These are phyloP conservation scores for Teratosphaeria nubilosa DNA, from an alignment of 2,329 filamentous ascomycete species.

Conservation along the genomic window DNA sequence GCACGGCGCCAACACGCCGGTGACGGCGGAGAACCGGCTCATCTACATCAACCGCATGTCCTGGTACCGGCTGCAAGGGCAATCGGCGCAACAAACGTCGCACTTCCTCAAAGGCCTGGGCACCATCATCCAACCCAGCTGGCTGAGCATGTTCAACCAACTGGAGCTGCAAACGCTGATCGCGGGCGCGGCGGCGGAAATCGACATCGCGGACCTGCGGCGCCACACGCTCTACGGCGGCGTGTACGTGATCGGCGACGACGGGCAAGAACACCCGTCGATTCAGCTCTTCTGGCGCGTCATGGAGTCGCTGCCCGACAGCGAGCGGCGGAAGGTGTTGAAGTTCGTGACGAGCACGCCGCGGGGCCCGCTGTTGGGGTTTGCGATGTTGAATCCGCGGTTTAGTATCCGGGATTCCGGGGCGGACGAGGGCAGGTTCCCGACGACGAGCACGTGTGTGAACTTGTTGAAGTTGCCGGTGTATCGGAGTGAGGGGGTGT, in stretches of 20 bases:
- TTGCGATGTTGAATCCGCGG: slow-evolving; percentile 69
- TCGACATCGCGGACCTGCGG: slow-evolving; percentile 78
- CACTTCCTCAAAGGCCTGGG: slow-evolving; percentile 81
- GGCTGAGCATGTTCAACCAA: slow-evolving; percentile 99
- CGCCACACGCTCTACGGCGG: slow-evolving; percentile 79
- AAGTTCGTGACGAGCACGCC: slow-evolving; percentile 96
- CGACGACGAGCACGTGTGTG: slow-evolving; percentile 91
- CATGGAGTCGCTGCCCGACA: slow-evolving; percentile 64
- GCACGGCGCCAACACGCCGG: slow-evolving; percentile 62
- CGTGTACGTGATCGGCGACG: slow-evolving; percentile 80
- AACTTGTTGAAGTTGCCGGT: slow-evolving; percentile 87
- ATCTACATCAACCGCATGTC: slow-evolving; percentile 93
- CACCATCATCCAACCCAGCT: slow-evolving; percentile 78
- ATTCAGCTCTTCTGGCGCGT: slow-evolving; percentile 86
- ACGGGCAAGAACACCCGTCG: slow-evolving; percentile 74
- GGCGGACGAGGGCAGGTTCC: slow-evolving; percentile 63
- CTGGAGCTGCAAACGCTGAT: slow-evolving; percentile 87
- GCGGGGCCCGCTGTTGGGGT: slow-evolving; percentile 78
- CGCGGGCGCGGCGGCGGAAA: slow-evolving; percentile 68
- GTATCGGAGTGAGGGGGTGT: slow-evolving; percentile 54
- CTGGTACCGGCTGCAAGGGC: slow-evolving; percentile 71
- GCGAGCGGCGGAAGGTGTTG: slow-evolving; percentile 71
- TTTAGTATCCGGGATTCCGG: slow-evolving; percentile 87
- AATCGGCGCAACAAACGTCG: slow-evolving; percentile 70
- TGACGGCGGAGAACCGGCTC: slow-evolving; percentile 85